Conservation (phyloP, 78 protist species). For the Speleostelium caveatum region DNA sequence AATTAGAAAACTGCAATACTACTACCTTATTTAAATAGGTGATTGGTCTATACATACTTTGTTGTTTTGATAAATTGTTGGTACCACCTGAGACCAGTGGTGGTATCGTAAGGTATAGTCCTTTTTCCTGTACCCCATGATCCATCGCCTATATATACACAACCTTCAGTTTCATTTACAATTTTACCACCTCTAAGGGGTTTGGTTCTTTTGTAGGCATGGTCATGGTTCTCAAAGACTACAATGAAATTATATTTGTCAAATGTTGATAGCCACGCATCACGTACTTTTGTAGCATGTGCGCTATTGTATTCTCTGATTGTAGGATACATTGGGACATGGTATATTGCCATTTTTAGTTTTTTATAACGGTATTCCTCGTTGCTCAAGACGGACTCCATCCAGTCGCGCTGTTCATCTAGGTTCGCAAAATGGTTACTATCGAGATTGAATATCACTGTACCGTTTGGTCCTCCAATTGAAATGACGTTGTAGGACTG, state of each 20-base stretch:
- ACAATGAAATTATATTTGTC: constrained; percentile 44
- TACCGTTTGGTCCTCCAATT: constrained; percentile 72
- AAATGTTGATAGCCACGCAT: constrained; percentile 56
- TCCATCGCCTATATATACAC: constrained; percentile 82
- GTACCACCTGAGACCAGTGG: constrained; percentile 16
- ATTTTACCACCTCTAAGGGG: constrained; percentile 23
- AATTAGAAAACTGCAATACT: too few relatives aligned
- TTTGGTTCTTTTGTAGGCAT: constrained; percentile 71
- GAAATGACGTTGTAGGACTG: neutral
- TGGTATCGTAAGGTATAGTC: constrained; percentile 2
- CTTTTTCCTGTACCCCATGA: constrained; percentile 36
- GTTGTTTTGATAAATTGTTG: constrained; percentile 15
- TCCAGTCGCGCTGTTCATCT: constrained; percentile 7
- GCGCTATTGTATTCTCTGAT: constrained; percentile 25
- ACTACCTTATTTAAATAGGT: too few relatives aligned
- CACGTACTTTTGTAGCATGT: constrained; percentile 8
- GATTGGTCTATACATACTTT: constrained; percentile 47
- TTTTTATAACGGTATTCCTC: neutral
- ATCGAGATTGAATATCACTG: constrained; percentile 45
- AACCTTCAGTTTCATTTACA: neutral
- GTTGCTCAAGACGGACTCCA: neutral
- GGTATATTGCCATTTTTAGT: constrained; percentile 59
- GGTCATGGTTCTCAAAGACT: constrained; percentile 86
- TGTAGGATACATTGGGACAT: constrained; percentile 80
- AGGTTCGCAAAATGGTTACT: constrained; percentile 7